phyloP scores from a whole-genome alignment of 257 asterid species.

The Fraxinus cuspidata region DNA sequence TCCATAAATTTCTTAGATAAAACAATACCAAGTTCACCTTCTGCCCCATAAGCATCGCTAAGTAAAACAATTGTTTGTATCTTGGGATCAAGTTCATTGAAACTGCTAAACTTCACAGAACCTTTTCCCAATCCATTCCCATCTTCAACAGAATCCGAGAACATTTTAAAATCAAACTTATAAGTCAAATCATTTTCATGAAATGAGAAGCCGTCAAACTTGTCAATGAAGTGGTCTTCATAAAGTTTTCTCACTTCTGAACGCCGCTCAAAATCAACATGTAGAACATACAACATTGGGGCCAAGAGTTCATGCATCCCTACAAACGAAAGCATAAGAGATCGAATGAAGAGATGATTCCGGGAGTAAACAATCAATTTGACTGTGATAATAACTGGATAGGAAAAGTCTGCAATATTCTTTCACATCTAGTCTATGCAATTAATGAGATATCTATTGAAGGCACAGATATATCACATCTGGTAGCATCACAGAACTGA shows the following conservation, averaged over 20 bases:
- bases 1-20: constrained; percentile 85
- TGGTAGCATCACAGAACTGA: background rate
- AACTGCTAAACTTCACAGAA: constrained; percentile 39
- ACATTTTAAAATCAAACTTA: constrained; percentile 76
- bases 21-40: constrained; percentile 88
- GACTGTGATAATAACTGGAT: background rate
- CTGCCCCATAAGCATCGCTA: constrained; percentile 91
- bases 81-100: constrained; percentile 65
- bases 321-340: constrained; percentile 36
- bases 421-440: background rate
- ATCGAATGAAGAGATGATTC: constrained; percentile 14
- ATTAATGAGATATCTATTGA: background rate
- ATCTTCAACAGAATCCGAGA: constrained; percentile 55
- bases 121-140: constrained; percentile 38
- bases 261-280: constrained; percentile 67
- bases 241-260: constrained; percentile 66
- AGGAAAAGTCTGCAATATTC: background rate
- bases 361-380: background rate
- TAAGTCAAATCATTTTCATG: constrained; percentile 70
- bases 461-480: background rate
- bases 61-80: constrained; percentile 63
- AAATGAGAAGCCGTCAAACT: constrained; percentile 77
- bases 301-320: constrained; percentile 97
- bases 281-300: constrained; percentile 80
- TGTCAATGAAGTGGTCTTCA: constrained; percentile 75